Conservation (phyloP, 108 stramenopile species). For the Fistulifera pelliculosa region DNA sequence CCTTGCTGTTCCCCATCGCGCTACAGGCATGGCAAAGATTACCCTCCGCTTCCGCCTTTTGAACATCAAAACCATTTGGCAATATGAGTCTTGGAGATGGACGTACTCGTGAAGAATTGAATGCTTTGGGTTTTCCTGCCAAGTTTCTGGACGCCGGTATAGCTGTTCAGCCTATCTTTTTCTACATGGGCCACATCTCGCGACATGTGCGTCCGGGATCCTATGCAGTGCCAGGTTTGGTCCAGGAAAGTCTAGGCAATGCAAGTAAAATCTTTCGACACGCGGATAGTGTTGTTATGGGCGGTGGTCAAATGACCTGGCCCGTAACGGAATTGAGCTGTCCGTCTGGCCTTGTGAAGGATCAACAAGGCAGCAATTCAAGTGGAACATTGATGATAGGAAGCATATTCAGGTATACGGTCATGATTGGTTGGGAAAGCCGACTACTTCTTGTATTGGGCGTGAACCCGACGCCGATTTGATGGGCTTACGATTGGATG, state of each 20-base stretch:
- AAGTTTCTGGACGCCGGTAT: conserved; percentile 62
- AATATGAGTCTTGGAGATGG: conserved; percentile 44
- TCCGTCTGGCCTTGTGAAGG: conserved; percentile 86
- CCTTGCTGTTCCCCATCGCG: conserved; percentile 75
- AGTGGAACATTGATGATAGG: conserved; percentile 29
- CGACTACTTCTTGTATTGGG: conserved; percentile 56
- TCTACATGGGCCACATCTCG: conserved; percentile 80
- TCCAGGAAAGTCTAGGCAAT: conserved; percentile 28
- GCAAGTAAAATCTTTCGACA: conserved; percentile 53
- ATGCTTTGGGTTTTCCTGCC: conserved; percentile 68
- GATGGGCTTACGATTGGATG: conserved; percentile 33
- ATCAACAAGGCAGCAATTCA: conserved; percentile 72
- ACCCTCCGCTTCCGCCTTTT: conserved; percentile 49
- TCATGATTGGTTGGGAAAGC: conserved; percentile 69
- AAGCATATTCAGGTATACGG: conserved; percentile 51
- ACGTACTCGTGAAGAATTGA: conserved; percentile 67
- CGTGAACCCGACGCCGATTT: conserved; percentile 33
- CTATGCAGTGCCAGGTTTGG: conserved; percentile 45
- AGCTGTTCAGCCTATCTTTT: conserved; percentile 75
- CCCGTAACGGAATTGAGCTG: conserved; percentile 70
- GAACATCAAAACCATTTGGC: conserved; percentile 51
- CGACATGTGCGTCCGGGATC: conserved; percentile 75
- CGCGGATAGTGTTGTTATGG: conserved; percentile 48
- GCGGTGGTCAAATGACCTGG: conserved; percentile 76
- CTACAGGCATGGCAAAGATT: conserved; percentile 23